Evolutionary conservation across 148 eudicot species (phyloP).

Genomic region (Polygonum maritimum): DNA sequence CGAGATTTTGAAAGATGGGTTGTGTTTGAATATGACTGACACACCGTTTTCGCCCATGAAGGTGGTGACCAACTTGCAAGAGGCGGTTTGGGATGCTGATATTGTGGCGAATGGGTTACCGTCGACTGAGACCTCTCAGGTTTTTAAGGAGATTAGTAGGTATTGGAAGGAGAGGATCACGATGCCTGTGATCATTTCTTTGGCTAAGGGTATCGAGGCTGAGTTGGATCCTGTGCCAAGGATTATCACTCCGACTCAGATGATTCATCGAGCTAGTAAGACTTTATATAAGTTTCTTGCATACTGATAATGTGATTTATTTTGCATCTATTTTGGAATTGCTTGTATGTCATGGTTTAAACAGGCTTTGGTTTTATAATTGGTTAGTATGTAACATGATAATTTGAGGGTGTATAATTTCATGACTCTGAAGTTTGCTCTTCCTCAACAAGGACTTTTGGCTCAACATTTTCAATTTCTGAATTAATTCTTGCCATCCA

Average conservation of each 20-base stretch:
- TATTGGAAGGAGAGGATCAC: constrained; percentile 79
- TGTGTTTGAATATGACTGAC: constrained; percentile 89
- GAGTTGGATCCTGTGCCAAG: constrained; percentile 67
- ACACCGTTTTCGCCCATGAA: constrained; percentile 84
- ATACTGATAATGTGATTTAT: not conserved
- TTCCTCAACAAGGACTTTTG: not conserved
- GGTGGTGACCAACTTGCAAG: constrained; percentile 84
- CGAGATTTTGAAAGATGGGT: constrained; percentile 84
- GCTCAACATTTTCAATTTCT: not conserved
- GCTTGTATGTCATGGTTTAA: not conserved
- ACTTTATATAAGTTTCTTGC: not conserved
- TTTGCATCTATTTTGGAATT: not conserved
- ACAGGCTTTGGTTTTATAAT: not conserved
- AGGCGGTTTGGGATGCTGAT: constrained; percentile 97
- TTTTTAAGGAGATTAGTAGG: constrained; percentile 75
- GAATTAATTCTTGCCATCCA: not conserved
- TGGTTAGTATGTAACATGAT: not conserved
- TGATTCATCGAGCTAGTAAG: constrained; percentile 77
- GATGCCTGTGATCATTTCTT: constrained; percentile 54
- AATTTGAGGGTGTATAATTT: not conserved
- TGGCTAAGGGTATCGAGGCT: constrained; percentile 87
- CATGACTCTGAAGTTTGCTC: not conserved
- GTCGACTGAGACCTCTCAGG: constrained; percentile 61
- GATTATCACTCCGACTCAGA: constrained; percentile 80
- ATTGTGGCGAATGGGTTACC: constrained; percentile 79